These are phyloP conservation scores for Paratrypanosoma confusum DNA, from an alignment of 208 protist genomes.

Conservation along the genomic window DNA sequence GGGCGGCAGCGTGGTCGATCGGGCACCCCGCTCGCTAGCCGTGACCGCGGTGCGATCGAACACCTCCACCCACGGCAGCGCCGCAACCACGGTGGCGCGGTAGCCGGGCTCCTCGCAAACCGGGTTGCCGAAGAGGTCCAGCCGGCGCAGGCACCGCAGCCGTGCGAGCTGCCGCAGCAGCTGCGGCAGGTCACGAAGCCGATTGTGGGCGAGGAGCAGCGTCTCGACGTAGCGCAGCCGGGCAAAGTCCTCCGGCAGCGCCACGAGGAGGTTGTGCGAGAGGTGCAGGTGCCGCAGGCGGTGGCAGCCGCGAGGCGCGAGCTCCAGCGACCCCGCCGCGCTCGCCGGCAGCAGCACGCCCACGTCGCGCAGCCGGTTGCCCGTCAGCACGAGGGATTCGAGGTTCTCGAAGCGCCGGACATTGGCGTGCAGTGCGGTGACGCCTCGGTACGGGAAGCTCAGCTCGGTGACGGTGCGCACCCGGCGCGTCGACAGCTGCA, in stretches of 20 bases:
- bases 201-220: conserved; percentile 55
- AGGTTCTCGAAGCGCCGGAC: conserved; percentile 51
- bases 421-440: conserved; percentile 54
- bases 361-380: conserved; percentile 42
- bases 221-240: conserved; percentile 35
- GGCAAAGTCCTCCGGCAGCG: conserved; percentile 30
- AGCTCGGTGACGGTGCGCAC: conserved; percentile 29
- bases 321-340: too few species aligned
- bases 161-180: conserved; percentile 24
- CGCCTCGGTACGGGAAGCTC: conserved; percentile 21
- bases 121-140: conserved; percentile 65
- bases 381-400: conserved; percentile 39
- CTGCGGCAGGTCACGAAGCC: conserved; percentile 26
- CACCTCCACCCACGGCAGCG: conserved; percentile 51
- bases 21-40: conserved; percentile 32
- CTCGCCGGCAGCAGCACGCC: conserved; percentile 27
- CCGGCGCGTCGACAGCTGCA: conserved; percentile 25
- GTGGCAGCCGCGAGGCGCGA: conserved; percentile 22
- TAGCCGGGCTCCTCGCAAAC: conserved; percentile 49
- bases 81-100: conserved; percentile 38
- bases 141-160: conserved; percentile 31
- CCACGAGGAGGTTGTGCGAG: conserved; percentile 23
- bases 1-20: neutral
- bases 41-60: conserved; percentile 48
- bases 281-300: conserved; percentile 37